Percentiles rank a stretch among this genome's conserved stretches.
Evolutionary conservation across 2,329 filamentous ascomycete genomes (phyloP).

Genomic region (Botrytis tulipae): DNA sequence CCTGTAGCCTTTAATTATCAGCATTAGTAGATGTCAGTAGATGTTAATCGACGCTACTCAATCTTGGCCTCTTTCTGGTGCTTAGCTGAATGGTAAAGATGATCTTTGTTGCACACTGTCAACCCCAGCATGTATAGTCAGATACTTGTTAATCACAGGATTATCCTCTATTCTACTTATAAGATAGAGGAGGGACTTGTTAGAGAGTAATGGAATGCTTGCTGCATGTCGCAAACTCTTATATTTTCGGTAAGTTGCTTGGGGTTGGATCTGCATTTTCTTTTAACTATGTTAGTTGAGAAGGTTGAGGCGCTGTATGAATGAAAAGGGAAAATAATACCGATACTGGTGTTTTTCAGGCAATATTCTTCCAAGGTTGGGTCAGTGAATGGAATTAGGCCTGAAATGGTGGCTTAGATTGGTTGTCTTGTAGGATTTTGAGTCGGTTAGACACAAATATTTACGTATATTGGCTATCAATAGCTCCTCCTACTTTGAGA

Average conservation of each 20-base stretch:
- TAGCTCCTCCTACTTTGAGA: not conserved
- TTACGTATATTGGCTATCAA: not conserved
- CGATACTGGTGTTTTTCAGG: not conserved
- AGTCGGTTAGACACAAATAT: not conserved
- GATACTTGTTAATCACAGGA: not conserved
- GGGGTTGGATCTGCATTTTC: not conserved
- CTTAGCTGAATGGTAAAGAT: not conserved
- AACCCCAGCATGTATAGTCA: not conserved
- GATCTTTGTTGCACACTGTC: not conserved
- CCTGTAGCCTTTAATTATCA: not conserved
- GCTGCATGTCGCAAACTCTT: not conserved
- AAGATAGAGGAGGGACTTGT: not conserved
- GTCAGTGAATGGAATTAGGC: no score
- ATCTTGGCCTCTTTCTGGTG: not conserved
- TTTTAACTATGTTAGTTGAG: no score
- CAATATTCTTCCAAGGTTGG: not conserved
- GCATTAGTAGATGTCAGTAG: not conserved
- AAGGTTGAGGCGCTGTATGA: no score
- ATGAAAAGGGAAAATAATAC: no score
- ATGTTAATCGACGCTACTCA: not conserved
- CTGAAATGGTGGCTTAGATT: no score
- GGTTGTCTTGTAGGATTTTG: not conserved
- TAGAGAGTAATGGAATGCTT: not conserved
- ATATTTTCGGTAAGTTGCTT: not conserved
- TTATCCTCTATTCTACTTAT: no score